Evolutionary conservation across 805 yeast genomes (phyloP), one percentile per base, ranked within the genome.

Genomic region (Saccharomycopsis guyanensis): DNA sequence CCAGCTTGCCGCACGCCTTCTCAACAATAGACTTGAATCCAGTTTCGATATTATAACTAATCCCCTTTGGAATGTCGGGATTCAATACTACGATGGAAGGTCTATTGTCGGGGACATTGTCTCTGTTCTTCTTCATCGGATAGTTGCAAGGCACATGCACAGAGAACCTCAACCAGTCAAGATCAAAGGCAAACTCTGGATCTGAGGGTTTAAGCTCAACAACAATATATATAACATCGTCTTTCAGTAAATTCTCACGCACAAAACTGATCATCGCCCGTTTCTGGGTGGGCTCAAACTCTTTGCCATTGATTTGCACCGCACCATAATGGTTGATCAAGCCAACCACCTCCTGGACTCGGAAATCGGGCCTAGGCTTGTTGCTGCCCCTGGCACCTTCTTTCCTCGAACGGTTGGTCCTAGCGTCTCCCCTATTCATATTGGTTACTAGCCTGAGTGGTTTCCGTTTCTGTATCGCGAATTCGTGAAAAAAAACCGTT

Each of bases 181-280:
- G 60, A 45, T 80, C 86, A 56, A 69, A 82, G 0, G 88, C 82
- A 57, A 84, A 83, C 38, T 82, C 83, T 0, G 88, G 88, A 57
- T 82, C 89, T 0, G 80, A 68, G 0, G 89, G 89, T 18, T 54
- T 56, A 39, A 78, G 49, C 27, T 67, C 52, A 51, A 76, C 68
- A 12, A 76, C 66, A 13, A 76, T 43, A 48, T 73, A 73, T 3
- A 71, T 54, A 24, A 50, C 46, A 18, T 51, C 51, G 5, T 49
- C 43, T 8, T 41, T 40, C 4, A 32, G n/a, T 16, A 46, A 15
- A 3, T 42, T 24, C 5, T 20, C 35, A 12, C 3, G 40, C 20
- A 45, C 12, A 23, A 45, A 45, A 10, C 37, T 40, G 15, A 15
- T 27, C 6, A 40, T 40, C 16, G 27, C 31, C 23, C 43, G 20